Evolutionary conservation across 768 basidiomycete species (phyloP), one percentile per base, ranked within the genome.

Genomic region (Auriscalpium vulgare): DNA sequence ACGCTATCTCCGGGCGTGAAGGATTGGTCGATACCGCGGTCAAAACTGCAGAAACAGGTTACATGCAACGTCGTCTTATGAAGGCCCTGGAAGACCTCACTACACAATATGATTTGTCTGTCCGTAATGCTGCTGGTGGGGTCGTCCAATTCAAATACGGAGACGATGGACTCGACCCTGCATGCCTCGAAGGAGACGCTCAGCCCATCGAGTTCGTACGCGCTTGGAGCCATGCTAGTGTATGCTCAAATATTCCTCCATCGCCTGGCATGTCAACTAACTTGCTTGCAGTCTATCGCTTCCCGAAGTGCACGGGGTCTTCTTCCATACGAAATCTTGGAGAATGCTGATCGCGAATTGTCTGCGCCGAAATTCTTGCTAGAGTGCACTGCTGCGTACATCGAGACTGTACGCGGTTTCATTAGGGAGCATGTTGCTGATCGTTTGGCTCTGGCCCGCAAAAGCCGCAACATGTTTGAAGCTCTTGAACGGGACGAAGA

Each of bases 21-120:
- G 97, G 97, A 72, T 73, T 99, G 52, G 95, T 99, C 65, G 97
- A 99, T 73, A 99, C 97, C 0, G 97, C 97, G 23, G 97, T 99
- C 72, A 99, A 99, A 74, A 99, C 97, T 0, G 97, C 97, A 13
- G 97, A 99, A 71, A 99, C 97, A 1, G 97, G 97, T 44, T 99
- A 99, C 74, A 99, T 99, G 95, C 93, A 95, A 66, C 84, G 97
- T 50, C 90, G 97, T 55, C 71, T 99, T 59, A 98, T 99, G 97
- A 99, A 99, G 69, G 95, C 95, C 2, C 72, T 99, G 62, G 97
- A 99, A 67, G 97, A 99, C 73, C 75, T 99, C 38, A 93, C 91
- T 3, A 92, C 91, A 0, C 92, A 95, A 56, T 99, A 99, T 68
- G 97, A 99, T 70, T 72, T 93, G 21, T 93, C 93, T 9, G 95